Base-by-base conservation (phyloP, 164 flowering plant genomes). In the Saururus chinensis region DNA sequence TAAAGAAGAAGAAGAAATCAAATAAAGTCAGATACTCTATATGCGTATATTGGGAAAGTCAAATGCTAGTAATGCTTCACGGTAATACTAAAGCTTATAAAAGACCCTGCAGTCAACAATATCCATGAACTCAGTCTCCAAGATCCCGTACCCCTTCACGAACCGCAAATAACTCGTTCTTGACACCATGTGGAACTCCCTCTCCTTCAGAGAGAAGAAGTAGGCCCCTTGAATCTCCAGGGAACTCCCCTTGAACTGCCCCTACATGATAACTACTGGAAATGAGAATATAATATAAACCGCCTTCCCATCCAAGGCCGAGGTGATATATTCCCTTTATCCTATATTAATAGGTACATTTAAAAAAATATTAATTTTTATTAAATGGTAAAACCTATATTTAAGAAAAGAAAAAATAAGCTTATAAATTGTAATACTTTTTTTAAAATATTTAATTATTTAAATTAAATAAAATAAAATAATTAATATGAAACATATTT, bases 191-290 rank as follows among this genome's bases (percentile, higher is more conserved):
- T 56, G 25, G 25, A 65, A 58, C 55, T 65, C 68, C 9, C 68
- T 19, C 30, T 57, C 48, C 68, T 48, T 51, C 56, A 57, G 11
- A 17, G 51, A 35, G 57, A 48, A 65, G 26, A 51, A 19, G 37
- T 65, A 62, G 14, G 62, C 56, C 20, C 68, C 68, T 42, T 65
- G 68, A n/a, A 65, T 65, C 62, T 65, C 68, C 56, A 65, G 54
- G 26, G 62, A 57, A 62, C 68, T 65, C n/a, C 68, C 68, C 22
- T 59, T 65, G 62, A 21, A 57, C 40, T 26, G 42, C 35, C 68
- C 68, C 22, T 58, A 56, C n/a, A 62, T 58, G 56, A 65, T 48
- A 12, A 57, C 40, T 21, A 65, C 56, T n/a, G n/a, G n/a, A n/a
- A n/a, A n/a, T 10, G 68, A 65, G 57, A 65, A 65, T 11, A 58